Evolutionary conservation across 1,284 basidiomycete genomes (phyloP), one percentile per base, ranked within the genome.

Genomic region (Exobasidium cylindrosporum): DNA sequence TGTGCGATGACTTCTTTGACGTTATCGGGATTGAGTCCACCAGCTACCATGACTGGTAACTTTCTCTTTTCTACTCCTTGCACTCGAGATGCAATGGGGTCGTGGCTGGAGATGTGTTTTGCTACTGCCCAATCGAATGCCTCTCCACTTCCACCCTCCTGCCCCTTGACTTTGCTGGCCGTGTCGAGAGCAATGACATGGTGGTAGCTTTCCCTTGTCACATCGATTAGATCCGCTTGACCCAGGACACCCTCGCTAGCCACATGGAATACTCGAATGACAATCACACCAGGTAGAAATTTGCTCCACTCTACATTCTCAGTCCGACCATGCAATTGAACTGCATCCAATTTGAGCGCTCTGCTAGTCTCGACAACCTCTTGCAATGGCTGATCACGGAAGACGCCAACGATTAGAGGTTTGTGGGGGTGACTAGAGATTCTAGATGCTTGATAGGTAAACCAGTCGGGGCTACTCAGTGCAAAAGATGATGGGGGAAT

Each of bases 361-460:
- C 61, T 55, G 0, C 74, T 72, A 7, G 60, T 61, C 24, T 47
- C 26, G 10, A 67, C 66, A 2, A 80, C 70, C 57, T 80, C 72
- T 26, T 67, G 64, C 2, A 80, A 61, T 21, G 71, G 40, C 60
- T 78, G 78, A 47, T 80, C 68, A 24, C 77, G 70, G 65, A 80
- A 80, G 10, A 80, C 77, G 14, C 78, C 78, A 6, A 76, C 71
- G n/a, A 74, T 46, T 23, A 80, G 66, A 10, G 78, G 77, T 26
- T 65, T 61, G 11, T 65, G 63, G 10, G 62, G 58, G n/a, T 54
- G 13, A 28, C 69, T 66, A 1, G 67, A 64, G 17, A 79, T 62
- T 28, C 60, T 61, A 29, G 60, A 52, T 35, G 67, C 72, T 3
- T 71, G 66, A 60, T 68, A 57, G 26, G 66, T 65, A 60, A 78